These are phyloP conservation scores for Ceratocystis huliohia DNA, from an alignment of 2,329 filamentous ascomycete species.

Conservation along the genomic window DNA sequence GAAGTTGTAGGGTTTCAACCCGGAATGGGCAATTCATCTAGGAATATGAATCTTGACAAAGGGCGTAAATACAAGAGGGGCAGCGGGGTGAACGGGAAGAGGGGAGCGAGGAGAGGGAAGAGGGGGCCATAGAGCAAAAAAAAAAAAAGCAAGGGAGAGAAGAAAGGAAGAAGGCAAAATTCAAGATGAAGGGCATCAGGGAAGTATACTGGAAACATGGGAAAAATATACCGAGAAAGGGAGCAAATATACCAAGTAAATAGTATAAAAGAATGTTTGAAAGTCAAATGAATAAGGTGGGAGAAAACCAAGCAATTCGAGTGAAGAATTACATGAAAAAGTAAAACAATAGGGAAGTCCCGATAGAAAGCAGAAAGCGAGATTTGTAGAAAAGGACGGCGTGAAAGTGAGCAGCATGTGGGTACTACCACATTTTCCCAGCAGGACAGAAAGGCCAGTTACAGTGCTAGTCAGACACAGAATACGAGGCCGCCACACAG, in stretches of 20 bases:
- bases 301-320: not conserved
- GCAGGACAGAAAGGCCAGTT: not conserved
- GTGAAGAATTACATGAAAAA: no score
- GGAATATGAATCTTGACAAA: not conserved
- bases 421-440: not conserved
- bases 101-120: not conserved
- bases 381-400: no score
- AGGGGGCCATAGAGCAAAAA: not conserved
- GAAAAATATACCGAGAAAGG: not conserved
- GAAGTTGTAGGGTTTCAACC: not conserved
- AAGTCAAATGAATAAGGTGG: not conserved
- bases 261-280: not conserved
- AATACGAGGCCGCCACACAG: not conserved
- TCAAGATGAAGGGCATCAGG: not conserved
- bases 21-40: not conserved
- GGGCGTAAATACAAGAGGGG: not conserved
- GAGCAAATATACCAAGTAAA: not conserved
- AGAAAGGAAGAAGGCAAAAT: constrained; percentile 2
- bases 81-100: not conserved
- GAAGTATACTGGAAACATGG: not conserved
- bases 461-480: not conserved
- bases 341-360: no score
- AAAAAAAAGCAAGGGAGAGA: not conserved
- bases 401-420: not conserved
- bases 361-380: no score